Base-by-base conservation (phyloP, 805 yeast genomes). In the Ogataea wickerhamii region DNA sequence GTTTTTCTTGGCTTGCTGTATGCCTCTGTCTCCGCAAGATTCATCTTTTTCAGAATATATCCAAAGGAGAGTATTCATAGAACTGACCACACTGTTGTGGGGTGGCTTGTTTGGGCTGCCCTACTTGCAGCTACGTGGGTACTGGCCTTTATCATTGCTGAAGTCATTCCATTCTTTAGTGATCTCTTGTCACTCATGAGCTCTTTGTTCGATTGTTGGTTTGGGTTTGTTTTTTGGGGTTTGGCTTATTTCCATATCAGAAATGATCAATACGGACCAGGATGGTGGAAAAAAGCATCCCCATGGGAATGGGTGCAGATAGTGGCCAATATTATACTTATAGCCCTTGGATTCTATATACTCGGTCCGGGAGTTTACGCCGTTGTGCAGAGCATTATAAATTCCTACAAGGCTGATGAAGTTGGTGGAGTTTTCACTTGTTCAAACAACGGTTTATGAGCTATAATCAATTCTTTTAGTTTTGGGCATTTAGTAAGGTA, bases 141-240 rank as follows among this genome's bases (percentile, higher is more conserved):
- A 11, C 20, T 70, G 4, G 80, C 81, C 0, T 78, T 75, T 44
- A 57, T 76, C n/a, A 63, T 77, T 48, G 82, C 81, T 2, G 80
- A 77, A 52, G 82, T 74, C 21, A 76, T 77, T 48, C 83, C 83
- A n/a, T 76, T 77, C 55, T 77, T 77, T 57, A 67, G 75, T 19
- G 82, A 76, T 48, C 56, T 77, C 43, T 61, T 77, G 23, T 68
- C 80, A 3, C 59, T 77, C 48, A 76, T 77, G 81, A 71, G 76
- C 11, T 76, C 83, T 2, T 60, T 78, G 36, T 77, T 77, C 49
- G 82, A 77, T 54, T 76, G 82, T 53, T 78, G 81, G 79, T 78
- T 77, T 47, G 82, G 82, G 0, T 77, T 75, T 48, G 74, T 76
- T 5, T 77, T 76, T 48, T 77, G 82, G 82, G 74, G 80, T 12